Evolutionary conservation across 169 alveolate genomes (phyloP), one percentile per base, ranked within the genome.

Genomic region (Perkinsus olseni): DNA sequence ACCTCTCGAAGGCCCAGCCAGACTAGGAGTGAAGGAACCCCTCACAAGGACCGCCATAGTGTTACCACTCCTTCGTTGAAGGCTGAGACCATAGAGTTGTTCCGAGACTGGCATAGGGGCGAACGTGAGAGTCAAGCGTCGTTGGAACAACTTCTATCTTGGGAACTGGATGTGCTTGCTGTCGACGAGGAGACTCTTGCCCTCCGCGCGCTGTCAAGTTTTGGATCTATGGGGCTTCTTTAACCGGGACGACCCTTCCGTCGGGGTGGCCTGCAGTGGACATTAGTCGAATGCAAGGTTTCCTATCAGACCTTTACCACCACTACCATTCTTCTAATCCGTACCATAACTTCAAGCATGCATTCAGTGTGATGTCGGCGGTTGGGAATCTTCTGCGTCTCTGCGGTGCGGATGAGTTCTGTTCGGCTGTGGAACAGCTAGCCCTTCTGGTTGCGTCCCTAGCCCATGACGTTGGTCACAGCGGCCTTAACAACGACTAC

Each of bases 341-440:
- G 21, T 94, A 92, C 38, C 95, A 94, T 82, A 94, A 94, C 74
- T 94, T 94, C 92, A 74, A 94, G 38, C 95, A 94, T 74, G 95
- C 95, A 21, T 91, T 92, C 38, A 92, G 91, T 51, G 95, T 94
- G 51, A 11, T 74, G 92, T 45, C 92, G 93, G 94, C 82, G 1
- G 90, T 92, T 91, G 91, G 93, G 38, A 45, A 74, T 36, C 34
- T 92, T 93, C 74, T 92, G 40, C 91, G 94, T 3, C 74, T 90
- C 38, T 91, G 93, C 13, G 94, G 92, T 37, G 93, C 93, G 11
- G 94, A 82, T 38, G 94, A 90, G 40, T 92, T 50, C 82, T 94
- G 91, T 48, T 74, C 91, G 13, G 91, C 93, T 24, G 39, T 74
- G 21, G 95, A 94, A 38, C 62, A 91, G 38, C 74, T 94, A 34